These are phyloP conservation scores for Cairneyella variabilis DNA, from an alignment of 495 filamentous ascomycete species.

Conservation along the genomic window DNA sequence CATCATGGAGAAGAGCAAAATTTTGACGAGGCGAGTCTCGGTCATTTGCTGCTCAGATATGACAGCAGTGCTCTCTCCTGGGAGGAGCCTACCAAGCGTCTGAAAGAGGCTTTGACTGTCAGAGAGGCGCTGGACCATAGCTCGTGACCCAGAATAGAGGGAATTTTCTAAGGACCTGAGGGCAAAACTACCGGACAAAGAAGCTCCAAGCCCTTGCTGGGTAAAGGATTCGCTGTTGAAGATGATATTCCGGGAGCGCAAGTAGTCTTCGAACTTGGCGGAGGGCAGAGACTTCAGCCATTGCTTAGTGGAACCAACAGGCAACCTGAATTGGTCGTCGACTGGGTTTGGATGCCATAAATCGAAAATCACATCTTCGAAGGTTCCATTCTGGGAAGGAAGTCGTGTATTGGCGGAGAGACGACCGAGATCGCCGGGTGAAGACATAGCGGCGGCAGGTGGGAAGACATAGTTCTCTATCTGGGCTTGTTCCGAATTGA, in stretches of 20 bases:
- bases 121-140: background rate
- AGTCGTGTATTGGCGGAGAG: background rate
- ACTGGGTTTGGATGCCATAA: background rate
- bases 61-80: background rate
- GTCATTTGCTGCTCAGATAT: slow-evolving; percentile 1
- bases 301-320: background rate
- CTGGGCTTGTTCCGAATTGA: background rate
- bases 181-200: background rate
- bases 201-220: background rate
- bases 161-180: slow-evolving; percentile 1
- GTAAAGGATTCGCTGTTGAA: background rate
- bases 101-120: background rate
- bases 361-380: background rate
- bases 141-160: background rate
- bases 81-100: background rate
- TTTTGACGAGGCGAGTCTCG: background rate
- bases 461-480: background rate
- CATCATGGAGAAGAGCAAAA: slow-evolving; percentile 1
- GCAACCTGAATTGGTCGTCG: background rate
- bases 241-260: background rate
- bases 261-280: background rate
- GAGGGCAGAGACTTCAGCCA: background rate
- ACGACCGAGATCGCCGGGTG: background rate
- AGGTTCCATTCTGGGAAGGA: background rate
- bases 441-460: background rate